Evolutionary conservation across 805 yeast genomes (phyloP).

Genomic region (Ogataea pilisensis): DNA sequence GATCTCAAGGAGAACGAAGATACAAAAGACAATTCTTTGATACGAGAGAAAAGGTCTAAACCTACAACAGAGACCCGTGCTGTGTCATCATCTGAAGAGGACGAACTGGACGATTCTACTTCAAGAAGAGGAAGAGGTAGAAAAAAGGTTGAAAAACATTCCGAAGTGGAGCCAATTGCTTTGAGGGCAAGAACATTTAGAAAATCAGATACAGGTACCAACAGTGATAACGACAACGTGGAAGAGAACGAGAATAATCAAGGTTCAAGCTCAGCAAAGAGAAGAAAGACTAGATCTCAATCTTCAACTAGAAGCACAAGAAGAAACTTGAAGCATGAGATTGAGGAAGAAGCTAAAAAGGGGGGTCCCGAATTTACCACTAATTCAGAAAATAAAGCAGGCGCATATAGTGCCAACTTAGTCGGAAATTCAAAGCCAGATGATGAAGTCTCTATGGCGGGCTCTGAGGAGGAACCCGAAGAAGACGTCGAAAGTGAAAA

Average conservation of each 20-base stretch:
- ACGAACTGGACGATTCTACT: background rate
- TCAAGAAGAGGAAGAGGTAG: constrained; percentile 1
- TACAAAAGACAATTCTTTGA: constrained; percentile 1
- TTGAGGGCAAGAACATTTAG: background rate
- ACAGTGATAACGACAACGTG: background rate
- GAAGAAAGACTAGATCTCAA: constrained; percentile 9
- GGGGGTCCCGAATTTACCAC: background rate
- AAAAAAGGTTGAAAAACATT: background rate
- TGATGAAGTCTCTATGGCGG: no score
- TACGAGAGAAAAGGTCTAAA: constrained; percentile 1
- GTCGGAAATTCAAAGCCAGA: background rate
- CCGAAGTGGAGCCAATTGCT: background rate
- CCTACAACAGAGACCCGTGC: background rate
- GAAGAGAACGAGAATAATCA: background rate
- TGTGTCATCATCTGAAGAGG: constrained; percentile 1
- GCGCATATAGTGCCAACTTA: background rate
- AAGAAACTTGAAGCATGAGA: constrained; percentile 15
- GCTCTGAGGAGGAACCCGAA: constrained; percentile 2
- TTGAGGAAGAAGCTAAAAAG: constrained; percentile 11
- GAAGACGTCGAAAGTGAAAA: constrained; percentile 4
- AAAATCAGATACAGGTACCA: background rate
- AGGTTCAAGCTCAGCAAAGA: background rate
- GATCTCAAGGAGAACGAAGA: constrained; percentile 1
- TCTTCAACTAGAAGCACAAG: constrained; percentile 12
- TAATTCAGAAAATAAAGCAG: background rate